A percentile compares a stretch with the other conserved stretches of the same genome.
Evolutionary conservation across 257 asterid species (phyloP).

Genomic region (Plantago major): DNA sequence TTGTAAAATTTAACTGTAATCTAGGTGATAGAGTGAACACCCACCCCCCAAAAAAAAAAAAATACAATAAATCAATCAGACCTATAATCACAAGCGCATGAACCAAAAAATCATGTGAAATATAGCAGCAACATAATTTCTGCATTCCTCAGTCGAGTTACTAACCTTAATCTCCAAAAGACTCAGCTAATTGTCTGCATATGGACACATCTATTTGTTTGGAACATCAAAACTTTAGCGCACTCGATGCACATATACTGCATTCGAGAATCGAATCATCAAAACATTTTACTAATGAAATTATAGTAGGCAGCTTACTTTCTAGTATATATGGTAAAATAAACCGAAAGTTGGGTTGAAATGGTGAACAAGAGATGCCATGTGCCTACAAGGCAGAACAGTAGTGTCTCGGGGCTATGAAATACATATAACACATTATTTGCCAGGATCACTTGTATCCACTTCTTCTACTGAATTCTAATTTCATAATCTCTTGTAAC

Average conservation of each 20-base stretch:
- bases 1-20: too few relatives aligned
- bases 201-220: constrained; percentile 93
- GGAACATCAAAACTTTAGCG: constrained; percentile 89
- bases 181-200: constrained; percentile 96
- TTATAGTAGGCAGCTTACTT: neutral
- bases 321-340: too few relatives aligned
- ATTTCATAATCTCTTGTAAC: constrained; percentile 84
- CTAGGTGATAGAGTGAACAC: too few relatives aligned
- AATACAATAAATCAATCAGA: too few relatives aligned
- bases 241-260: constrained; percentile 99
- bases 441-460: constrained; percentile 74
- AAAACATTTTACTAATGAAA: neutral
- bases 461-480: constrained; percentile 70
- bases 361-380: constrained; percentile 40
- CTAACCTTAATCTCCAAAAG: constrained; percentile 89
- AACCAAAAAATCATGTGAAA: neutral
- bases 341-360: neutral
- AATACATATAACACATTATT: constrained; percentile 88
- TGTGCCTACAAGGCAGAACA: constrained; percentile 90
- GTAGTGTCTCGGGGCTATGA: constrained; percentile 88
- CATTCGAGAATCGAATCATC: constrained; percentile 19
- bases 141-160: constrained; percentile 55
- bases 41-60: too few relatives aligned
- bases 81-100: too few relatives aligned
- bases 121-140: constrained; percentile 23